A percentile compares a stretch with the other conserved stretches of the same genome.
These are phyloP conservation scores for Oryza punctata DNA, from an alignment of 176 grass and related monocot species.

Conservation along the genomic window DNA sequence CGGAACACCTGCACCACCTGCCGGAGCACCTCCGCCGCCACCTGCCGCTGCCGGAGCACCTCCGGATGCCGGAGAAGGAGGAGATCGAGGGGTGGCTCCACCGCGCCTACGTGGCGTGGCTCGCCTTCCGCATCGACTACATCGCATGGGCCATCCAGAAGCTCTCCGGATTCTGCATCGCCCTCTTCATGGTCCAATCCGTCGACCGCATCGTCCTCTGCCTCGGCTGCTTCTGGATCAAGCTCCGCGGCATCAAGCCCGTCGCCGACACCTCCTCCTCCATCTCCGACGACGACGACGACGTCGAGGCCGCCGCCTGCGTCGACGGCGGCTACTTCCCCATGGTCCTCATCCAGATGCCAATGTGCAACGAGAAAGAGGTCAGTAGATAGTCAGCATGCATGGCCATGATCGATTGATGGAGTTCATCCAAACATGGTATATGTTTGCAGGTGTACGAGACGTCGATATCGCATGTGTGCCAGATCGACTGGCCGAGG, in stretches of 20 bases:
- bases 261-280: constrained; percentile 14
- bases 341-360: constrained; percentile 95
- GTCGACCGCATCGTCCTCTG: constrained; percentile 79
- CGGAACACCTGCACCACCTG: constrained; percentile 54
- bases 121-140: constrained; percentile 74
- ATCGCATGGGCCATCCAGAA: constrained; percentile 78
- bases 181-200: constrained; percentile 94
- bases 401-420: background rate
- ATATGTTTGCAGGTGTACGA: constrained; percentile 93
- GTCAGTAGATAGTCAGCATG: background rate
- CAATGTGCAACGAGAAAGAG: constrained; percentile 98
- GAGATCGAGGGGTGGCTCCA: constrained; percentile 87
- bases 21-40: constrained; percentile 42
- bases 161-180: constrained; percentile 74
- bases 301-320: constrained; percentile 19
- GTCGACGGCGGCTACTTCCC: constrained; percentile 46
- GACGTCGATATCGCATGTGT: constrained; percentile 86
- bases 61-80: constrained; percentile 64
- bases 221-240: constrained; percentile 94
- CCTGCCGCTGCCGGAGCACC: constrained; percentile 44
- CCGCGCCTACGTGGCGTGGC: constrained; percentile 76
- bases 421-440: no score
- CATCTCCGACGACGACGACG: background rate
- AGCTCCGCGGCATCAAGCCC: constrained; percentile 75
- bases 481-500: constrained; percentile 87